Conservation (phyloP, 441 rosid genomes). For the Pelargonium cotyledonis region DNA sequence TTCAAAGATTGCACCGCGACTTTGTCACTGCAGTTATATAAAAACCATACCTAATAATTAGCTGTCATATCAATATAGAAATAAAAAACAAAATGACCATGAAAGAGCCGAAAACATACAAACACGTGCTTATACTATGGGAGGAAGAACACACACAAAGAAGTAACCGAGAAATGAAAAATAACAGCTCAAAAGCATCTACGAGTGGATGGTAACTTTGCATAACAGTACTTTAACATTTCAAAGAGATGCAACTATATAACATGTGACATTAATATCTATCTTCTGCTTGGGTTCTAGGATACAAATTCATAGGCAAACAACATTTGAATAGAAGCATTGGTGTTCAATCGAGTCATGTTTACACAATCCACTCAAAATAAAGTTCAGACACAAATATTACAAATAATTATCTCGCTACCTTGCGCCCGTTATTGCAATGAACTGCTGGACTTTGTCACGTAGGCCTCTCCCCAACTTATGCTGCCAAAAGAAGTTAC, state of each 20-base stretch:
- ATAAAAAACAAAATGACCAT: background rate
- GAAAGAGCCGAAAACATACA: background rate
- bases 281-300: background rate
- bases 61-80: background rate
- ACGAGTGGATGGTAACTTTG: background rate
- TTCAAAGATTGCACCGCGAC: constrained; percentile 72
- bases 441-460: constrained; percentile 83
- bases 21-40: constrained; percentile 59
- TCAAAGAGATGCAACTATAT: background rate
- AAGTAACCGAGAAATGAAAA: background rate
- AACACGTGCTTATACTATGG: background rate
- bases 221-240: background rate
- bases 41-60: constrained; percentile 5
- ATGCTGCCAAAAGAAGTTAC: constrained; percentile 38
- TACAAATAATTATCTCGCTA: constrained; percentile 22
- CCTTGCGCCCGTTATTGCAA: constrained; percentile 83
- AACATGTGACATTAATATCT: background rate
- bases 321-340: background rate
- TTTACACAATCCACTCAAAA: background rate
- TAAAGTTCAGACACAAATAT: background rate
- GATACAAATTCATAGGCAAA: background rate
- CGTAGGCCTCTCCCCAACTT: constrained; percentile 77
- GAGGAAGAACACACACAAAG: background rate
- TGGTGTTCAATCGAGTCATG: background rate
- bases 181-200: background rate